Evolutionary conservation across 495 filamentous ascomycete species (phyloP).

Genomic region (Lentithecium fluviatile): DNA sequence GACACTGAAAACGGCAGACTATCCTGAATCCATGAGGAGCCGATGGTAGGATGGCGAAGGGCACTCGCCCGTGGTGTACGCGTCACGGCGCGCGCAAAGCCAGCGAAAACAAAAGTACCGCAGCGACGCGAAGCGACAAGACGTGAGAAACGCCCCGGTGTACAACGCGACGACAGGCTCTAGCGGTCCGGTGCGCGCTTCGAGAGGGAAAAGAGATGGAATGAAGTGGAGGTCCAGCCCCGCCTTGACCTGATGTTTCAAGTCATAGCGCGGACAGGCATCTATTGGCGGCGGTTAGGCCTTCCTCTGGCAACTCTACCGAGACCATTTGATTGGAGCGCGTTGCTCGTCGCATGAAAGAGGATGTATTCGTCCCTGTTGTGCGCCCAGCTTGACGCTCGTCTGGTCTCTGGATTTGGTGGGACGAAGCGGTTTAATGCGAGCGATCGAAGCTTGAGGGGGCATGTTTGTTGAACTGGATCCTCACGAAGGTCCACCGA

Average conservation of each 20-base stretch:
- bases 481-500: no score
- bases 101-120: conserved; percentile 7
- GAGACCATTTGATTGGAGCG: conserved; percentile 13
- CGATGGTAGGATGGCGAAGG: not conserved
- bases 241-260: conserved; percentile 19
- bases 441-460: no score
- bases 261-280: not conserved
- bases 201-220: conserved; percentile 10
- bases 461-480: no score
- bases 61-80: conserved; percentile 4
- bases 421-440: not conserved
- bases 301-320: conserved; percentile 8
- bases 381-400: conserved; percentile 1
- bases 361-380: no score
- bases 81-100: conserved; percentile 23
- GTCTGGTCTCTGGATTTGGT: not conserved
- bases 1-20: conserved; percentile 19
- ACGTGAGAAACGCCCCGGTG: conserved; percentile 10
- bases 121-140: conserved; percentile 12
- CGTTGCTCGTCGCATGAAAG: not conserved
- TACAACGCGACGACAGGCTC: conserved; percentile 27
- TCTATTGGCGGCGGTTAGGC: conserved; percentile 13
- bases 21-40: not conserved
- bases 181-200: conserved; percentile 23
- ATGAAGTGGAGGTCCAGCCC: conserved; percentile 11